These are phyloP conservation scores for Phytophthora macrochlamydospora DNA, from an alignment of 352 stramenopile genomes.

Conservation along the genomic window DNA sequence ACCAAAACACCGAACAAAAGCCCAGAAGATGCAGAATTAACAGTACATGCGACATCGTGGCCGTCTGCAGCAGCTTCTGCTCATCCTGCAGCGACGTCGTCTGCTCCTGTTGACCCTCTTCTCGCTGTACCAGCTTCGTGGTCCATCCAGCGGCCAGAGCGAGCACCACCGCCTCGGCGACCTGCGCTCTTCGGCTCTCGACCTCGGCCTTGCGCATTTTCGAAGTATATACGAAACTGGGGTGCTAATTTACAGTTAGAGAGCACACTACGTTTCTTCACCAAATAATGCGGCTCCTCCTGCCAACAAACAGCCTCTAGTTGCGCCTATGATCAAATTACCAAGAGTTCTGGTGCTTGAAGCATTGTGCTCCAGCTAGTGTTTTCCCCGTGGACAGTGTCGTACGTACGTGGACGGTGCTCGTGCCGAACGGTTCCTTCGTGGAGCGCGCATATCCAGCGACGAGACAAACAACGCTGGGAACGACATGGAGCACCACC, in stretches of 20 bases:
- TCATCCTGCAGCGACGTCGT: constrained; percentile 18
- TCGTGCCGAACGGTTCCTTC: not conserved
- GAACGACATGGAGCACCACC: too few relatives aligned
- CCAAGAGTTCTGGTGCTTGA: not conserved
- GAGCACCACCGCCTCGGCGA: constrained; percentile 43
- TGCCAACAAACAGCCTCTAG: not conserved
- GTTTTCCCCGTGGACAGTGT: not conserved
- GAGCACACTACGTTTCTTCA: not conserved
- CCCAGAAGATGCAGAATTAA: constrained; percentile 37
- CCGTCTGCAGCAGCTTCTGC: constrained; percentile 38
- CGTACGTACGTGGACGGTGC: not conserved
- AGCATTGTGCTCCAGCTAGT: not conserved
- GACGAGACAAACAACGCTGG: not conserved
- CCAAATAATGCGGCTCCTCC: too few relatives aligned
- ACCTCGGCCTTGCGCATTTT: constrained; percentile 15
- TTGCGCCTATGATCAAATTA: not conserved
- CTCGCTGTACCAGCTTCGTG: constrained; percentile 30
- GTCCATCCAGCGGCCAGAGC: constrained; percentile 37
- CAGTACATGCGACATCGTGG: constrained; percentile 30
- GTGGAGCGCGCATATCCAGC: not conserved
- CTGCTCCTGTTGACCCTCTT: constrained; percentile 25
- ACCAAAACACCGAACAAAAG: constrained; percentile 30
- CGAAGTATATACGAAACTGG: not conserved
- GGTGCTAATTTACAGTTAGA: not conserved
- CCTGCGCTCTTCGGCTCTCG: constrained; percentile 27